Evolutionary conservation across 176 grass and related monocot genomes (phyloP), one percentile per base, ranked within the genome.

Genomic region (Zizania latifolia): DNA sequence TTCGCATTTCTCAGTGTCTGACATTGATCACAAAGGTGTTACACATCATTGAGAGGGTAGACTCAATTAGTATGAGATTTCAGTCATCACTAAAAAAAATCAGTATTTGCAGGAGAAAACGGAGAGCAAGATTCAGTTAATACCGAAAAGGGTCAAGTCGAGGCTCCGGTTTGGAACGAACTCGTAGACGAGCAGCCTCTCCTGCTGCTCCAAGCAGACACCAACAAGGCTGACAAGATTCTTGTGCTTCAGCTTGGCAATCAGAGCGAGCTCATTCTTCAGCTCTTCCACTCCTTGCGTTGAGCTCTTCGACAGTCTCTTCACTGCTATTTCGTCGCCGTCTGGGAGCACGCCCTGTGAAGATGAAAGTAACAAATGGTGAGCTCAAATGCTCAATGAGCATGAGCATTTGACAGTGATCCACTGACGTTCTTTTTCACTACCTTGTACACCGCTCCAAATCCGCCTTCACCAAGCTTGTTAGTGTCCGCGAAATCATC

Each of bases 391-490:
- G 46, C 46, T 51, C 21, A 51, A 8, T 51, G 5, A n/a, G 46
- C 46, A 8, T 21, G 19, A 21, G 19, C 6, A 51, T 21, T 51
- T 3, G 19, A 51, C 8, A 51, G 0, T 51, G 19, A 21, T 51
- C 21, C 0, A 51, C 46, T 51, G 46, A 51, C 19, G 11, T 50
- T 1, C 19, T 51, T 50, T 51, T 27, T 66, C 1, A 3, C n/a
- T 54, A 84, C 86, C 86, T 84, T 89, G 32, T 89, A 89, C 58
- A 89, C 86, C 19, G 33, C 76, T 38, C 86, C 86, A n/a, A 85
- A 89, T 32, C 86, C 82, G 10, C 82, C 86, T 81, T 85, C 77
- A 34, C 86, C 82, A 28, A 85, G 72, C 60, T 85, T 89, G 51
- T 89, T 85, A 0, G 58, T 53, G 40, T 81, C 77, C 39, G 50